Evolutionary conservation across 2,329 filamentous ascomycete species (phyloP).

Genomic region (Hypomyces perniciosus): DNA sequence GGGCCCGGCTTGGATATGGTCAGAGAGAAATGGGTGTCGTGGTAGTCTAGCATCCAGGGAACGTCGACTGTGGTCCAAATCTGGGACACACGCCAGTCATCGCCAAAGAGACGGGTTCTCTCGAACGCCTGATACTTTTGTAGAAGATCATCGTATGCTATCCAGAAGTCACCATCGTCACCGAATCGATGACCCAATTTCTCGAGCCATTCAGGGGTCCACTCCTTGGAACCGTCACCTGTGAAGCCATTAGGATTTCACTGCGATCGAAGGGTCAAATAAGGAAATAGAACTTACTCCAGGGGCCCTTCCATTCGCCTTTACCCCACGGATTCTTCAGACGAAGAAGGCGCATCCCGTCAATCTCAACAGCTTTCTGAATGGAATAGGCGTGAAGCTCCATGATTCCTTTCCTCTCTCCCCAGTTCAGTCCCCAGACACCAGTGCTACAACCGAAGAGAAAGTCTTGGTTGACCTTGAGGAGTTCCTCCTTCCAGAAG

Average conservation of each 20-base stretch:
- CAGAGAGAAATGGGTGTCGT: conserved; percentile 48
- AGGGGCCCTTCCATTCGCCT: conserved; percentile 73
- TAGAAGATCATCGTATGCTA: conserved; percentile 53
- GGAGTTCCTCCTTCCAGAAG: conserved; percentile 75
- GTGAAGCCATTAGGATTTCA: conserved; percentile 14
- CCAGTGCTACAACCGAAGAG: conserved; percentile 57
- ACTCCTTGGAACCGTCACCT: conserved; percentile 73
- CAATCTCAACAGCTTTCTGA: conserved; percentile 51
- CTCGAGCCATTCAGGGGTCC: conserved; percentile 73
- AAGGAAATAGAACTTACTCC: conserved; percentile 41
- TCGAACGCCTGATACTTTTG: conserved; percentile 53
- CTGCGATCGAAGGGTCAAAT: background rate
- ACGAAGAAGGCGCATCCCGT: conserved; percentile 56
- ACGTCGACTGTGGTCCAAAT: conserved; percentile 47
- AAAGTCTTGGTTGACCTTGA: conserved; percentile 73
- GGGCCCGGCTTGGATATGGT: conserved; percentile 42
- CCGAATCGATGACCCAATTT: conserved; percentile 69
- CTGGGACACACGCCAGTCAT: conserved; percentile 46
- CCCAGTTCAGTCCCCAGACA: conserved; percentile 24
- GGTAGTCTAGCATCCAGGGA: conserved; percentile 52
- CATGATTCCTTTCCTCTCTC: conserved; percentile 49
- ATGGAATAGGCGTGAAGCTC: conserved; percentile 58
- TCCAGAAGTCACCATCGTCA: conserved; percentile 65
- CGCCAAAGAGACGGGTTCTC: conserved; percentile 51
- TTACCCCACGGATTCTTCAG: conserved; percentile 76